These are phyloP conservation scores for Tuber melanosporum DNA, from an alignment of 495 filamentous ascomycete species.

Conservation along the genomic window DNA sequence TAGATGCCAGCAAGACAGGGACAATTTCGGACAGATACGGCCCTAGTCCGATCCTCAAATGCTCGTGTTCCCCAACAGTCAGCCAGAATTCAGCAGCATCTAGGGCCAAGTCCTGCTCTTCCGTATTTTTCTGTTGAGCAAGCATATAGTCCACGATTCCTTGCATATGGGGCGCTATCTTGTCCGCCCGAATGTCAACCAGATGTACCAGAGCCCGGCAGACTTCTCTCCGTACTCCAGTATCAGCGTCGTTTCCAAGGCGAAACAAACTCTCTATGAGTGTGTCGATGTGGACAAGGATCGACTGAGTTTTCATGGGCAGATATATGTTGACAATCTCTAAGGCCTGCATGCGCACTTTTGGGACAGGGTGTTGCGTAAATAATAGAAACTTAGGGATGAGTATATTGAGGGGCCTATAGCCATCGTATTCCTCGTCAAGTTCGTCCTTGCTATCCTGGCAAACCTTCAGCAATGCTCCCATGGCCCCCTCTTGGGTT, in stretches of 20 bases:
- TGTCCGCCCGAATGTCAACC: conserved; percentile 82
- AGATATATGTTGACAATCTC: conserved; percentile 87
- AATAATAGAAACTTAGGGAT: conserved; percentile 88
- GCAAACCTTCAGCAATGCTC: conserved; percentile 86
- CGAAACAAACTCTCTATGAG: conserved; percentile 76
- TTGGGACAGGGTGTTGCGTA: conserved; percentile 62
- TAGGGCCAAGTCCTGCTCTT: conserved; percentile 83
- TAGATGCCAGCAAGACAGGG: conserved; percentile 82
- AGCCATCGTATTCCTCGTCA: conserved; percentile 76
- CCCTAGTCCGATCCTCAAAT: conserved; percentile 62
- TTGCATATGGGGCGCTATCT: conserved; percentile 78
- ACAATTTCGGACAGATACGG: conserved; percentile 80
- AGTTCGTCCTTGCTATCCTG: conserved; percentile 87
- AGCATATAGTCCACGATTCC: conserved; percentile 92
- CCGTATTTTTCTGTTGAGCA: conserved; percentile 70
- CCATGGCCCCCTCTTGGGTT: conserved; percentile 89
- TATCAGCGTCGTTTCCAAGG: conserved; percentile 64
- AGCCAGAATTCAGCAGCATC: conserved; percentile 99
- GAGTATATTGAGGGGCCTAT: conserved; percentile 78
- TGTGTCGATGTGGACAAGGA: conserved; percentile 67
- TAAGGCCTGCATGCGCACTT: conserved; percentile 71
- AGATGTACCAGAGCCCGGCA: conserved; percentile 90
- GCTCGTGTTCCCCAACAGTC: conserved; percentile 77
- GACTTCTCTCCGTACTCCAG: conserved; percentile 80
- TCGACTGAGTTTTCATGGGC: conserved; percentile 66